Evolutionary conservation across 2,329 filamentous ascomycete genomes (phyloP).

Genomic region (Fusarium longipes): DNA sequence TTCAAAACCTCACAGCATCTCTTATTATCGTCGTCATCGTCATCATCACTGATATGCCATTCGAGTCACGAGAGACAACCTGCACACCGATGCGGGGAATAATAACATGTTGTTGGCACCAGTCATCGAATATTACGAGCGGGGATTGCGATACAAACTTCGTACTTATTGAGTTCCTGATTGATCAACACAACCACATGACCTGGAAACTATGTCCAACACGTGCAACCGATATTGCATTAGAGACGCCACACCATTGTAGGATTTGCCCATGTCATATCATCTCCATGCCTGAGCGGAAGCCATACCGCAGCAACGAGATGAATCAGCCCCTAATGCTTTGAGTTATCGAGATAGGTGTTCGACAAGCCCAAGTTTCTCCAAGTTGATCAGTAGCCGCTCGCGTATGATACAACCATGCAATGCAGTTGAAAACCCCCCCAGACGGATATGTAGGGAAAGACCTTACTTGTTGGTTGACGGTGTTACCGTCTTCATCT

Average conservation of each 20-base stretch:
- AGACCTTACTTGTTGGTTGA: conserved; percentile 12
- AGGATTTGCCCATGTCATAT: conserved; percentile 14
- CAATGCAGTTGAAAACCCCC: conserved; percentile 1
- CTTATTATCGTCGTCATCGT: background rate
- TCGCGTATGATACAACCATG: background rate
- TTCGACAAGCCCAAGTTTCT: background rate
- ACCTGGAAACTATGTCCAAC: conserved; percentile 32
- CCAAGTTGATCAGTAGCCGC: background rate
- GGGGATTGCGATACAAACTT: conserved; percentile 24
- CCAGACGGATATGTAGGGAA: background rate
- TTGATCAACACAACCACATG: conserved; percentile 41
- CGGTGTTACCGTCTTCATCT: conserved; percentile 18
- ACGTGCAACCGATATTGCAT: conserved; percentile 14
- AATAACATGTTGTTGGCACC: conserved; percentile 24
- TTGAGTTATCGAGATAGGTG: background rate
- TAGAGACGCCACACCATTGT: conserved; percentile 14
- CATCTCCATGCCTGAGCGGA: conserved; percentile 26
- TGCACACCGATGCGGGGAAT: conserved; percentile 33
- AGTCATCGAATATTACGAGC: conserved; percentile 13
- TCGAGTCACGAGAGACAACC: conserved; percentile 31
- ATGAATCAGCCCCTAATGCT: background rate
- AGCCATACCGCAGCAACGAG: background rate
- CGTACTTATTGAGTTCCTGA: conserved; percentile 1
- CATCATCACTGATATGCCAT: conserved; percentile 22
- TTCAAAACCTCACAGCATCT: conserved; percentile 6